Evolutionary conservation across 148 eudicot genomes (phyloP), one percentile per base, ranked within the genome.

Genomic region (Fagopyrum tataricum): DNA sequence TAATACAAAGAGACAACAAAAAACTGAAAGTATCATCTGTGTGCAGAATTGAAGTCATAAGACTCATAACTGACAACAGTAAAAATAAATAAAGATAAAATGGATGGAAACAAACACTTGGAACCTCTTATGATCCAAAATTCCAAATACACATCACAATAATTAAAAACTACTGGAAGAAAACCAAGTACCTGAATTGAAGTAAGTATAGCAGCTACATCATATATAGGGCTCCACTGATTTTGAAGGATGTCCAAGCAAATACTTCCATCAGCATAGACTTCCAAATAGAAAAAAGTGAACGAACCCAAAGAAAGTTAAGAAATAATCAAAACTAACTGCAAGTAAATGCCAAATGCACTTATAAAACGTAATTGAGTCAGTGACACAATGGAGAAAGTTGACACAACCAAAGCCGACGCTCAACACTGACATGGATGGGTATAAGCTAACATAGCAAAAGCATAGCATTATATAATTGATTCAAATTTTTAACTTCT

Each of bases 221-320:
- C 95, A 84, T 90, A 90, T 20, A 90, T 90, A 41, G 95, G 95
- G 78, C 95, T 90, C 95, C 96, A 90, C 77, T 90, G 96, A 70
- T 90, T 90, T 82, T 90, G 96, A 61, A 90, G 85, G 68, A 90
- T 90, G 75, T 90, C 96, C 82, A 90, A 81, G 83, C 96, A 90
- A 58, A 90, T 90, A 80, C 96, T 90, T 74, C 96, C 96, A 83
- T 87, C 96, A 14, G 96, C 96, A 78, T 90, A 90, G 70, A 88
- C 96, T 90, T 14, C 6, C 14, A 10, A 62, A 62, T 43, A 13
- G 42, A 12, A 31, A 37, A 14, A 14, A 21, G 18, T 31, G 9
- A 37, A 62, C 4, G 43, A 62, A 31, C 42, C 42, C n/a, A 62
- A 62, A 31, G 18, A 37, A 37, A 31, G 8, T 62, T 18, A 37